Evolutionary conservation across 371 early-diverging fungal species (phyloP), one percentile per base, ranked within the genome.

Genomic region (Apophysomyces elegans): DNA sequence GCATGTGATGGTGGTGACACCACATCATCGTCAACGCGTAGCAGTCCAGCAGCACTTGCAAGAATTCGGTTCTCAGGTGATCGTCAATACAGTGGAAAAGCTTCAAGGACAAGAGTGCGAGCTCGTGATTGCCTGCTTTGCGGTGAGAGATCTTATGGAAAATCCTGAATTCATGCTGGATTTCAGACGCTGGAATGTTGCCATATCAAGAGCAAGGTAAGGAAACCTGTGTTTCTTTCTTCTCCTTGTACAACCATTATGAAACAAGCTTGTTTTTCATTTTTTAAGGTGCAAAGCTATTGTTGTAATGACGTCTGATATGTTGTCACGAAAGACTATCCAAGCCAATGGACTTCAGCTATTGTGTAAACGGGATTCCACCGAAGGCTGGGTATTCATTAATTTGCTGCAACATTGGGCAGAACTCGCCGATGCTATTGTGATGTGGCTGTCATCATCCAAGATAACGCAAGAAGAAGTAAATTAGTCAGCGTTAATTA

Each of bases 81-180:
- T 71, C 26, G 74, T 84, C 7, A 73, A 84, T 43, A 84, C 75
- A 9, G 75, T 75, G 11, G 87, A 87, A 32, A 86, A 85, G 61
- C 80, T 87, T 78, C 88, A 87, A 70, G 88, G 88, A 2, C 84
- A 85, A 66, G 84, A 87, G 65, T 81, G 83, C 9, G 84, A 86
- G 45, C 46, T 86, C 14, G 80, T 87, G n/a, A 70, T 87, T 54
- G 82, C 82, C 21, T 85, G 85, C 57, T 87, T 84, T 68, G 72
- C 75, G 1, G 68, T 79, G 56, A 67, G 70, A 47, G 77, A 76
- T 32, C 68, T 76, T 12, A 16, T 54, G 58, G 41, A 56, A 64
- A 56, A 64, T 62, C 36, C 64, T 59, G 67, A 71, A 12, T 84
- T 83, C 47, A 38, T 87, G 66, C 77, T 83, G 35, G 82, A 85